Evolutionary conservation across 495 filamentous ascomycete species (phyloP), one percentile per base, ranked within the genome.

Genomic region (Mytilinidion resinicola): DNA sequence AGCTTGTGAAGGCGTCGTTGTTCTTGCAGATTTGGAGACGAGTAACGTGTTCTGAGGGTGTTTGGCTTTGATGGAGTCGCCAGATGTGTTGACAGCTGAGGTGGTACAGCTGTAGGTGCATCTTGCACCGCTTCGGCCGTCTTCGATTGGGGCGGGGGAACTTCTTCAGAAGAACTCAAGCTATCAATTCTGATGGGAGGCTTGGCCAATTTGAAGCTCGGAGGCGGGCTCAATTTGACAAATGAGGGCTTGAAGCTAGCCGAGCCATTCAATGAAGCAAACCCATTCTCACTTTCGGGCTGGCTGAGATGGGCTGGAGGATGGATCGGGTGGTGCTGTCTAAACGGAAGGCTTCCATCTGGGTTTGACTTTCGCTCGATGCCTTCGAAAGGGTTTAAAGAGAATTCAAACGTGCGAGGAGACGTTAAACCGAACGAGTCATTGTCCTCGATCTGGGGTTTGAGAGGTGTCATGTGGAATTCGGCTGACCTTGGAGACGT

Each of bases 21-120:
- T 53, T 73, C 64, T 7, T 61, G 62, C 35, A 74, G 42, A 42
- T 62, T 69, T 8, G 72, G 72, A 3, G 71, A 69, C 8, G 68
- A 70, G 39, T 69, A 70, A 36, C 67, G 64, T n/a, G 66, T 65
- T 34, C 64, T 61, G 20, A 73, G 60, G 8, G 5, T 48, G 4
- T 39, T 9, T 35, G 62, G 51, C 36, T 39, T 36, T 35, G 69
- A 17, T 14, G 59, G 59, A 15, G 56, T 63, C 0, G 55, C n/a
- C n/a, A 64, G 57, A 48, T 55, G 52, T 7, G 41, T 39, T 53
- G 6, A 25, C 11, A 25, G n/a, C 21, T 37, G 7, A 11, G 34
- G 11, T 21, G 21, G 12, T 20, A 36, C 5, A 10, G 33, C 14
- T 12, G 8, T 25, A 11, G 48, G 8, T n/a, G 21, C 36, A 19